These are phyloP conservation scores for Limnanthes douglasii DNA, from an alignment of 345 rosid genomes.

Conservation along the genomic window DNA sequence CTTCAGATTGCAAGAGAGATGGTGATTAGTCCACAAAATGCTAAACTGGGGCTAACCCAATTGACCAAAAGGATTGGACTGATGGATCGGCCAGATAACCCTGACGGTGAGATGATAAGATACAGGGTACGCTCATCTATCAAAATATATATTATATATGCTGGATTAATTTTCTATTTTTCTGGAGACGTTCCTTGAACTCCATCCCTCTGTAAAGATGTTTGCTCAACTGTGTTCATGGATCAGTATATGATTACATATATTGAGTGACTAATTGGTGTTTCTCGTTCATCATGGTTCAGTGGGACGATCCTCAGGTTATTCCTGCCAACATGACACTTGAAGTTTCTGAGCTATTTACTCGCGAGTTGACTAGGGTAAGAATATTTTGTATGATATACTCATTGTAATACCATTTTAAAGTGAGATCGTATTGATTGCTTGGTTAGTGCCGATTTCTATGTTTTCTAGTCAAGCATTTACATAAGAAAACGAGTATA, in stretches of 20 bases:
- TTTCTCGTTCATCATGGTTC: slow-evolving; percentile 7
- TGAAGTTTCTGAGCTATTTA: slow-evolving; percentile 88
- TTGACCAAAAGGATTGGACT: slow-evolving; percentile 71
- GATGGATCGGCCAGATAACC: slow-evolving; percentile 51
- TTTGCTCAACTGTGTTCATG: background rate
- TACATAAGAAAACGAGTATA: too few relatives aligned
- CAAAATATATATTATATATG: slow-evolving; percentile 2
- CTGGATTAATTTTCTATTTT: slow-evolving; percentile 1
- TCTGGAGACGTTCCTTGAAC: background rate
- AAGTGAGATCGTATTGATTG: too few relatives aligned
- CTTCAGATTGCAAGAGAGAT: slow-evolving; percentile 90
- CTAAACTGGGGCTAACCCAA: slow-evolving; percentile 57
- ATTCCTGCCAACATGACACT: slow-evolving; percentile 77
- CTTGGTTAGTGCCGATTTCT: too few relatives aligned
- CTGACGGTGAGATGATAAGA: slow-evolving; percentile 63
- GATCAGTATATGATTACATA: too few relatives aligned
- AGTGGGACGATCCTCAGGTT: slow-evolving; percentile 92
- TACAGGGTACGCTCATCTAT: slow-evolving; percentile 44
- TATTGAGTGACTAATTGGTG: slow-evolving; percentile 3
- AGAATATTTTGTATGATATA: slow-evolving; percentile 14
- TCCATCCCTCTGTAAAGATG: background rate
- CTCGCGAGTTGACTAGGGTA: slow-evolving; percentile 86
- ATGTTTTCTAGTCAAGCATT: too few relatives aligned
- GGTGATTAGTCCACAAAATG: slow-evolving; percentile 94
- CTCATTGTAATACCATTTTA: too few relatives aligned